Evolutionary conservation across 2,329 filamentous ascomycete genomes (phyloP).

Genomic region (Xylaria sp.): DNA sequence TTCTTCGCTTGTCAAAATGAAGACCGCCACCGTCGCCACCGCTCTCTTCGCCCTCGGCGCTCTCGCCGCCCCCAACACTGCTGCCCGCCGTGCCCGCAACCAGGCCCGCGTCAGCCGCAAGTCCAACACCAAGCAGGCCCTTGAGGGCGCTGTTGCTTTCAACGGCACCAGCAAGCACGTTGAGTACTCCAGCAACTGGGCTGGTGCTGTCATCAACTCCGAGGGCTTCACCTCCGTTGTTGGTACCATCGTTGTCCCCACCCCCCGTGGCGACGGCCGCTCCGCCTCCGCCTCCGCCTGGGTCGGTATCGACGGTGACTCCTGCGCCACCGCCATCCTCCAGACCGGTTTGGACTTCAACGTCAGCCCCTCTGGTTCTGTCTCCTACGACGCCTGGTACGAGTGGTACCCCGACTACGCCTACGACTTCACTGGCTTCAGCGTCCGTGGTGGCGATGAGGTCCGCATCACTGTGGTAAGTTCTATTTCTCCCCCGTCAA

Average conservation of each 20-base stretch:
- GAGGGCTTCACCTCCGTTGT: conserved; percentile 47
- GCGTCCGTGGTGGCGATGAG: conserved; percentile 31
- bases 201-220: conserved; percentile 50
- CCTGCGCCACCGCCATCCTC: conserved; percentile 48
- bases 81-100: conserved; percentile 35
- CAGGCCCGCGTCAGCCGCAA: conserved; percentile 20
- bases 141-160: conserved; percentile 28
- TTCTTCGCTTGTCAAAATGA: conserved; percentile 40
- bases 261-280: conserved; percentile 33
- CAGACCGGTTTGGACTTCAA: conserved; percentile 55
- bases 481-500: background rate
- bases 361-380: conserved; percentile 35
- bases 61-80: conserved; percentile 42
- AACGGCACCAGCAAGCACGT: conserved; percentile 36
- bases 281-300: conserved; percentile 33
- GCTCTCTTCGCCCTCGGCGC: conserved; percentile 38
- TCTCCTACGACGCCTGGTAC: conserved; percentile 51
- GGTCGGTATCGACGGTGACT: conserved; percentile 59
- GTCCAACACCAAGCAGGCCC: conserved; percentile 27
- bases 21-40: conserved; percentile 38
- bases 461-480: conserved; percentile 28
- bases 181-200: conserved; percentile 53
- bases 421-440: conserved; percentile 45
- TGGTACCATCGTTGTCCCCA: conserved; percentile 49
- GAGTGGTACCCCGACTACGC: conserved; percentile 57